Percentiles rank a stretch among this genome's conserved stretches.
phyloP scores from a whole-genome alignment of 345 rosid genomes.

The Eucalyptus pauciflora region DNA sequence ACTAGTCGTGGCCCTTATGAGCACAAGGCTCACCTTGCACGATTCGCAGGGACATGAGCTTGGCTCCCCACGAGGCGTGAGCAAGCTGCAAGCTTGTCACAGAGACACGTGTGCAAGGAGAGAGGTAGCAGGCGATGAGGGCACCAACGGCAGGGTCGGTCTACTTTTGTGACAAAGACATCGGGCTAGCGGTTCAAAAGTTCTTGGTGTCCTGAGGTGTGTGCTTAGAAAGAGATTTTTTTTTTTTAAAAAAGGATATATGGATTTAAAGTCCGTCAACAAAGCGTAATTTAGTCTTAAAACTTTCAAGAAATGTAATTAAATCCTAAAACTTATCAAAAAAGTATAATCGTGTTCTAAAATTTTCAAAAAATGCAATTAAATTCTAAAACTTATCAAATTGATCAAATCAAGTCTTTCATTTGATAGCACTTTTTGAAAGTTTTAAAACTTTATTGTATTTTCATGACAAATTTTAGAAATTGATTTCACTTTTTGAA shows the following conservation, averaged over 20 bases:
- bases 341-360: accelerated
- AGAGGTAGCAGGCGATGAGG: neutral
- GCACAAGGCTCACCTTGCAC: neutral
- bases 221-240: neutral
- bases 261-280: accelerated
- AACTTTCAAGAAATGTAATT: no score
- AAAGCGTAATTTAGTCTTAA: no score
- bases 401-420: accelerated
- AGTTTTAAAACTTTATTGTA: accelerated
- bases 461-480: accelerated
- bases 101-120: neutral
- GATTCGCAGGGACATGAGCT: neutral
- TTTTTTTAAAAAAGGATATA: accelerated
- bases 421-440: accelerated
- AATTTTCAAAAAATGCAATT: no score
- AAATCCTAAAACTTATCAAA: no score
- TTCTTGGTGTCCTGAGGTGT: neutral
- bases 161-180: neutral
- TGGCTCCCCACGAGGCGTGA: neutral
- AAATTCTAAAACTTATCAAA: no score
- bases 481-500: no score
- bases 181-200: neutral
- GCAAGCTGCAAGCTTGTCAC: neutral
- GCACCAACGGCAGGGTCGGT: neutral
- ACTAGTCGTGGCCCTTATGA: neutral